These are phyloP conservation scores for Chrysosporium queenslandicum DNA, from an alignment of 2,329 filamentous ascomycete species.

Conservation along the genomic window DNA sequence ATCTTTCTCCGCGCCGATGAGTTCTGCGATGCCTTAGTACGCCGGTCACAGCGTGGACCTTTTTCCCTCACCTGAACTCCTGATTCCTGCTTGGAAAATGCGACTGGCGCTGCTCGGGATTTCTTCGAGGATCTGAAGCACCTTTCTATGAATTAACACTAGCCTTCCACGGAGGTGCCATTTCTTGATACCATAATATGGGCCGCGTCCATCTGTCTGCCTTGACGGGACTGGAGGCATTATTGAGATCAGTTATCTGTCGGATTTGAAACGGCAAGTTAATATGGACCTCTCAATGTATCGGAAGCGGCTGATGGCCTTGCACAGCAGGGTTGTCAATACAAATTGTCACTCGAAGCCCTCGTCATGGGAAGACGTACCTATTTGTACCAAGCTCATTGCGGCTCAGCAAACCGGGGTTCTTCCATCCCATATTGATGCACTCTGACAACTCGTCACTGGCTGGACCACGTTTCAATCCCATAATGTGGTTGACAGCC, in stretches of 20 bases:
- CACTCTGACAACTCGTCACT: not conserved
- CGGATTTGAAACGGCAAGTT: not conserved
- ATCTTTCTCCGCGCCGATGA: not conserved
- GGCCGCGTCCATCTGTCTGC: not conserved
- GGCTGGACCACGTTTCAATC: slow-evolving; percentile 9
- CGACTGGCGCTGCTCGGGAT: slow-evolving; percentile 1
- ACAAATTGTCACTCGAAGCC: not conserved
- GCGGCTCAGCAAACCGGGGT: not conserved
- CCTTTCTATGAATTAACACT: not conserved
- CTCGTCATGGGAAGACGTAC: not conserved
- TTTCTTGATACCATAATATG: not conserved
- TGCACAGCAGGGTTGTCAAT: not conserved
- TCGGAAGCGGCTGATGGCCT: not conserved
- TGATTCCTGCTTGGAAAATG: not conserved
- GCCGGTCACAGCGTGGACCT: not conserved
- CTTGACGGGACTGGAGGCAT: not conserved
- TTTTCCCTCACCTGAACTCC: not conserved
- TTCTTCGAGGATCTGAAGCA: not conserved
- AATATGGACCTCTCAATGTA: not conserved
- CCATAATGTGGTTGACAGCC: not conserved
- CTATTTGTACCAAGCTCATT: not conserved
- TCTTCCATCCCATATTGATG: not conserved
- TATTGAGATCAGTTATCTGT: not conserved
- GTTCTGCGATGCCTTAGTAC: not conserved
- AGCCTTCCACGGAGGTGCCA: not conserved